Evolutionary conservation across 1,284 basidiomycete species (phyloP), one percentile per base, ranked within the genome.

Genomic region (Irpex sp.): DNA sequence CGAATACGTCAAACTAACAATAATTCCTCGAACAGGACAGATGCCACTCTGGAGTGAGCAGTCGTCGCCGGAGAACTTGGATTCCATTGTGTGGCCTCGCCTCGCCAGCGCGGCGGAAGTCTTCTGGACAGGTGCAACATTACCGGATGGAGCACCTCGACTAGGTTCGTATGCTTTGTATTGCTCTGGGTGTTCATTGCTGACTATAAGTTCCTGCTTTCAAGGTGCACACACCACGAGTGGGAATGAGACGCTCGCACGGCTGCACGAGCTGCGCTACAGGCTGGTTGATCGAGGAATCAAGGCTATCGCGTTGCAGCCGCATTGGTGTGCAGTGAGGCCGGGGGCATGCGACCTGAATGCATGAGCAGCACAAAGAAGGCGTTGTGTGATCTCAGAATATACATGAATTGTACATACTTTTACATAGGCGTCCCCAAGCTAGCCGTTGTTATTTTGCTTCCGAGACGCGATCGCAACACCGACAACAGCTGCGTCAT

Each of bases 31-130:
- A 9, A 26, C 50, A 71, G 70, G 70, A 74, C 81, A 92, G 75
- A 83, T 86, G 46, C 82, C 89, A 0, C 76, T 94, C 0, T 94
- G 92, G 92, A 81, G 86, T 8, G 91, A 94, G 73, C 90, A 93
- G 73, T 83, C 87, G 1, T 83, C 84, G 31, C 81, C 85, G 13
- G 79, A 81, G 61, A 93, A 91, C 69, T 72, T 94, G 57, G 91
- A 94, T 67, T 69, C 81, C 0, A 84, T 87, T 60, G 77, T 86
- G 5, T 94, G 92, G 91, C 93, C 92, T 0, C 81, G 92, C 53
- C 87, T 90, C 11, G 90, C 90, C 0, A 81, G 85, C 0, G 83
- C 84, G 1, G 91, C 91, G 0, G 93, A 95, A 75, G 73, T 94
- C 5, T 94, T 90, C 75, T 94, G 92, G 92, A 87, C 85, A 1